Base-by-base conservation (phyloP, 129 eudicot genomes). In the Saposhnikovia divaricata region DNA sequence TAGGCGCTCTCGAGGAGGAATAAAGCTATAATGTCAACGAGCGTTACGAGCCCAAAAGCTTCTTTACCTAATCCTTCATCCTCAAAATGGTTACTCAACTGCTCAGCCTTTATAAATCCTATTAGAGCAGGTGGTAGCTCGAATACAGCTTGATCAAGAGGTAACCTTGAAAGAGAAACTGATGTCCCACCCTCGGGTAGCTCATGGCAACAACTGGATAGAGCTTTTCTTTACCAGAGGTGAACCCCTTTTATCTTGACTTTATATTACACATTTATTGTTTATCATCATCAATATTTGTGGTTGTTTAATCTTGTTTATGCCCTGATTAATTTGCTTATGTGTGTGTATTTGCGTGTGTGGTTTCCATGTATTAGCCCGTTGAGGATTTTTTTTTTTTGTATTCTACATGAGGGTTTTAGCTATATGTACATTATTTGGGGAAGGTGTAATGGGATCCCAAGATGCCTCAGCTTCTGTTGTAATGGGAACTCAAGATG, bases 1-100 rank as follows among this genome's bases (percentile, higher is more conserved):
- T 28, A 87, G 97, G 0, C 96, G 86, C 71, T 83, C 81, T 31
- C 93, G 37, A 34, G 37, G 37, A 46, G 87, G 81, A 77, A 66
- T 51, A 53, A 88, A 83, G 6, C 76, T 70, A 8, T 55, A 82
- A 51, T 68, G 84, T 43, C 61, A 75, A 48, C 82, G 78, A 47
- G 81, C 88, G 6, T 40, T 5, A 40, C 43, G 6, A 40, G 6
- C 43, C 97, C 98, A 94, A 37, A 94, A 37, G 88, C 97, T 68
- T 80, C 69, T 79, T 88, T 79, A 63, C 86, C 92, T 28, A 87
- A 55, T 9, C 84, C 83, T 69, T 44, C 47, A 44, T 44, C 47
- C 47, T 44, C 47, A 44, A 44, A 44, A 44, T 44, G 47, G 12
- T 44, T 44, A 44, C 47, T 8, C 47, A 44, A 44, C 46, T 44